phyloP scores from a whole-genome alignment of 164 flowering plant species.

The Tinospora cordifolia region DNA sequence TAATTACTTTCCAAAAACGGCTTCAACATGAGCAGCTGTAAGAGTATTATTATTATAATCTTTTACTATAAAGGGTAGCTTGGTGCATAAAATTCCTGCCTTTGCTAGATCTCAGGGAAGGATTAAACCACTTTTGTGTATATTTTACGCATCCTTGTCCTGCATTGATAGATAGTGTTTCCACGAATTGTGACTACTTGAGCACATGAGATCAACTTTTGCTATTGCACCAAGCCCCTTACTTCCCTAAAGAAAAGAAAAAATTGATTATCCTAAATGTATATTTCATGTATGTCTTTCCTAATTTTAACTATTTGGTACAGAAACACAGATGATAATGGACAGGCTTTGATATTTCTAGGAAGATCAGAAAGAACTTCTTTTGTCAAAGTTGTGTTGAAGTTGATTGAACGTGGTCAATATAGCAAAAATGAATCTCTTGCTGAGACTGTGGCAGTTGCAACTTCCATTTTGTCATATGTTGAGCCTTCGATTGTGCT shows the following conservation, averaged over 20 bases:
- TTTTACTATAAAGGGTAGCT: neutral
- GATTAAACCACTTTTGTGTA: too few relatives aligned
- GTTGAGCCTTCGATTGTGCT: conserved; percentile 86
- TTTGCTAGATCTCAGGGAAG: too few relatives aligned
- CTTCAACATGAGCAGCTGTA: conserved; percentile 75
- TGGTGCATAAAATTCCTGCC: too few relatives aligned
- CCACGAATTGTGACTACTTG: too few relatives aligned
- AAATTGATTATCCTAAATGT: neutral
- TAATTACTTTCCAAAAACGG: conserved; percentile 66
- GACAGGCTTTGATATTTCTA: conserved; percentile 31
- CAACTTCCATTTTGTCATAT: conserved; percentile 84
- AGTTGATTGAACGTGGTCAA: conserved; percentile 92
- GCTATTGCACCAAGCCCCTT: too few relatives aligned
- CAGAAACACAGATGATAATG: conserved; percentile 40
- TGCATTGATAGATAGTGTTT: too few relatives aligned
- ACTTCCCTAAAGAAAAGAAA: too few relatives aligned
- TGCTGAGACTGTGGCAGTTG: conserved; percentile 88
- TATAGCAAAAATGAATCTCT: conserved; percentile 93
- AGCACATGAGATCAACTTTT: too few relatives aligned
- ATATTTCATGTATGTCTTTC: neutral
- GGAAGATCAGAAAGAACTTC: conserved; percentile 54
- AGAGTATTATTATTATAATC: conserved; percentile 22
- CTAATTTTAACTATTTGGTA: conserved; percentile 12
- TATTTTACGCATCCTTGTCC: too few relatives aligned
- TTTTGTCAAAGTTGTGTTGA: conserved; percentile 69